Evolutionary conservation across 768 basidiomycete species (phyloP), one percentile per base, ranked within the genome.

Genomic region (Brasilioporus rufonigricans): DNA sequence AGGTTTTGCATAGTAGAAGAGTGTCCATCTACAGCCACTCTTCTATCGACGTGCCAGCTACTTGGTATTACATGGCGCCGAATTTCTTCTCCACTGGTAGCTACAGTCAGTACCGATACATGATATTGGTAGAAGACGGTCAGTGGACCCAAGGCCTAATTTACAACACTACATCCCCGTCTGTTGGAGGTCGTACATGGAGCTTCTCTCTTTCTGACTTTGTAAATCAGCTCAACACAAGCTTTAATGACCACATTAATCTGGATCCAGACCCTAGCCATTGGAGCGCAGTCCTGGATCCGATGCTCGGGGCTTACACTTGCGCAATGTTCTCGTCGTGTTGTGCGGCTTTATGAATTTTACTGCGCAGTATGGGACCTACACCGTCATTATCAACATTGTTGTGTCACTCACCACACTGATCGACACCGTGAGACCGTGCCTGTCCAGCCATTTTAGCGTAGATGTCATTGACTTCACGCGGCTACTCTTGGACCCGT

Each of bases 81-180:
- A 58, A 39, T 9, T 56, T 16, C 56, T n/a, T n/a, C n/a, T n/a
- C n/a, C n/a, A n/a, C n/a, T n/a, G n/a, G n/a, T n/a, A n/a, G n/a
- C n/a, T n/a, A n/a, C n/a, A n/a, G n/a, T n/a, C n/a, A n/a, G n/a
- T n/a, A n/a, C n/a, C n/a, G n/a, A n/a, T n/a, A n/a, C n/a, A n/a
- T n/a, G n/a, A n/a, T n/a, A n/a, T n/a, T n/a, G n/a, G n/a, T n/a
- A n/a, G n/a, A n/a, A n/a, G 41, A 33, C 38, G 44, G 26, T 11
- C 58, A 44, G 11, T 66, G 65, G 61, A 59, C 52, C 12, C 48
- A 50, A 51, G 64, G 27, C 40, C 23, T 65, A 12, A 50, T 65
- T 9, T 61, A 56, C 43, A 55, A 61, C 1, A 36, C 53, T 11
- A 46, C 39, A 4, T 32, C 12, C 2, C 26, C 59, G n/a, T 6